Evolutionary conservation across 1,284 basidiomycete genomes (phyloP), one percentile per base, ranked within the genome.

Genomic region (Ceratobasidium sp.): DNA sequence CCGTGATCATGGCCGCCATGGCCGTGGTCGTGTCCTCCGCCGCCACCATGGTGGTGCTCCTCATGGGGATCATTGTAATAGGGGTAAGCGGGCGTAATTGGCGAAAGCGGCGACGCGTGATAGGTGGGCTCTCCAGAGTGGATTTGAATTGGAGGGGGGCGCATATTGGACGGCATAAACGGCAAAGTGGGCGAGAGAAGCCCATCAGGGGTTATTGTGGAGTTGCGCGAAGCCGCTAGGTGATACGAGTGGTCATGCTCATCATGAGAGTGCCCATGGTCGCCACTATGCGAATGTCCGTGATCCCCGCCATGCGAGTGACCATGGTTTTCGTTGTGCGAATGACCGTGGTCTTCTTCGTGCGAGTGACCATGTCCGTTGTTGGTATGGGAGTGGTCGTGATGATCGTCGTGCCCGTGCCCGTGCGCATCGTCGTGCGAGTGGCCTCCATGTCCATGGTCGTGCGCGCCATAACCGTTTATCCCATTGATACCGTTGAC

Each of bases 1-100:
- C 92, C 91, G 78, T 93, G 89, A 26, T 84, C 82, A 69, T 88
- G 85, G n/a, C n/a, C n/a, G 23, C 81, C 81, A 77, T 85, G 86
- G 11, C 79, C 79, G 77, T 66, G 64, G 50, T 41, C 43, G 32
- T 35, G 18, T n/a, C 26, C 21, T 4, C 35, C 43, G 13, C 46
- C 46, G 21, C 44, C 49, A 43, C 41, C 13, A 14, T 66, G 63
- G 21, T 52, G 44, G 13, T 50, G 63, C 30, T 46, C 49, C 14
- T 50, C 49, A 52, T 50, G 63, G 7, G 47, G 44, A 35, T 57
- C 46, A n/a, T 47, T 55, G 43, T 69, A 63, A 23, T 63, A 63
- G 3, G 61, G 50, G 41, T 69, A 69, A n/a, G 64, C 35, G 13
- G 63, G 63, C 5, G 49, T 49, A 41, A 49, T 52, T 9, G 64